phyloP scores from a whole-genome alignment of 73 alveolate species.

The Urostyla sp. region DNA sequence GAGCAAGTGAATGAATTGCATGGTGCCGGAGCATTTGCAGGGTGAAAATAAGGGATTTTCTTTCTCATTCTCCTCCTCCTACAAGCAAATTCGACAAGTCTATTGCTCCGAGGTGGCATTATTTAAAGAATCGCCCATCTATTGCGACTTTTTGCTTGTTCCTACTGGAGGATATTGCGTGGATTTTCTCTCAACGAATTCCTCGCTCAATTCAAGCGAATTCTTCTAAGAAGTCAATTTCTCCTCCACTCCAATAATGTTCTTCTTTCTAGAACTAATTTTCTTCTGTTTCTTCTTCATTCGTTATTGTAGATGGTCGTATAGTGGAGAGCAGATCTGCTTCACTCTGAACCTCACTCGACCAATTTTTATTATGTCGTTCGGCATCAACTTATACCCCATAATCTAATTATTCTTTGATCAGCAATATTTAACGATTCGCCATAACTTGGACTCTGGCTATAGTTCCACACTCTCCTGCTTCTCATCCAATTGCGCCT shows the following conservation, averaged over 20 bases:
- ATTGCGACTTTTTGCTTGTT: background rate
- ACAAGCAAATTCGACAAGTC: constrained; percentile 72
- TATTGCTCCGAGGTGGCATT: background rate
- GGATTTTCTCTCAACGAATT: background rate
- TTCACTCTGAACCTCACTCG: constrained; percentile 64
- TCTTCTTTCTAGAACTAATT: too few species aligned
- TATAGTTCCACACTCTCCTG: constrained; percentile 9
- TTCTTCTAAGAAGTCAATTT: too few species aligned
- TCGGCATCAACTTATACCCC: constrained; percentile 47
- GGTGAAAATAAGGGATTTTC: constrained; percentile 76
- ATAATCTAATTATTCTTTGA: background rate
- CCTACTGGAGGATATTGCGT: background rate
- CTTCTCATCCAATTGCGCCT: background rate
- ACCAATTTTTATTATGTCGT: constrained; percentile 62
- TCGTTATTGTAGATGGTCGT: background rate
- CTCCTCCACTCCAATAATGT: background rate
- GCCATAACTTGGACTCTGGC: constrained; percentile 41
- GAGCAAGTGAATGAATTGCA: constrained; percentile 68
- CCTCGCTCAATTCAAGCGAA: too few species aligned
- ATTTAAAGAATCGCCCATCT: background rate
- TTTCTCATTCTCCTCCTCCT: constrained; percentile 46
- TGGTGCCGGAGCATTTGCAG: constrained; percentile 79
- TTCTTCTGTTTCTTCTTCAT: background rate
- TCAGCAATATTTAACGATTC: constrained; percentile 33
- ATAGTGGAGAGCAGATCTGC: constrained; percentile 45